Conservation (phyloP, 1,139 yeast genomes). For the Zygosaccharomyces sapae region DNA sequence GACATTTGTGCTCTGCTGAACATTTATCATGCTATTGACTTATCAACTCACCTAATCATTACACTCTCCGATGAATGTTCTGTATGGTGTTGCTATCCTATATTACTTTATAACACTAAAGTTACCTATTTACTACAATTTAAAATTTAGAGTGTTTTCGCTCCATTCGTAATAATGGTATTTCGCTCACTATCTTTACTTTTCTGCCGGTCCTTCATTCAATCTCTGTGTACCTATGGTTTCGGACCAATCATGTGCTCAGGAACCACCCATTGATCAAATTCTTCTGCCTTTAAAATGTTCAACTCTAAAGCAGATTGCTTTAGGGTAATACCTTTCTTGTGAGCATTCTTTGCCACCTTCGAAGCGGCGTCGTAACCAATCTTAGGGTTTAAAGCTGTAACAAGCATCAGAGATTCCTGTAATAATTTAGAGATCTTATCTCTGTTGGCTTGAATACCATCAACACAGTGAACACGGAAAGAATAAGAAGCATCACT, state of each 20-base stretch:
- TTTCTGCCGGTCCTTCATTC: background rate
- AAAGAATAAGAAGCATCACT: conserved; percentile 89
- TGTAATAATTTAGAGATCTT: conserved; percentile 82
- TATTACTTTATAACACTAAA: background rate
- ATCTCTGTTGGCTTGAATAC: conserved; percentile 82
- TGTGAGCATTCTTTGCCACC: conserved; percentile 97
- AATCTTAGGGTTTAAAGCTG: conserved; percentile 97
- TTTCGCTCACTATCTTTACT: background rate
- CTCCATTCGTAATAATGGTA: background rate
- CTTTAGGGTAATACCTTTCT: conserved; percentile 93
- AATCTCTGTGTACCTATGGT: conserved; percentile 7
- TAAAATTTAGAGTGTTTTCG: background rate
- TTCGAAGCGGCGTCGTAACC: conserved; percentile 97
- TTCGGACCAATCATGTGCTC: conserved; percentile 97
- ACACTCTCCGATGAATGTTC: too few species aligned
- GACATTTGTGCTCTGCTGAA: too few species aligned
- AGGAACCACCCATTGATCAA: conserved; percentile 95
- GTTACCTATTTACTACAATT: background rate
- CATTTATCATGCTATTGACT: too few species aligned
- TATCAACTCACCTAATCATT: too few species aligned
- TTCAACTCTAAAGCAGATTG: conserved; percentile 90
- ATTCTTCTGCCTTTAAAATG: conserved; percentile 75
- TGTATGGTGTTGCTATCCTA: background rate
- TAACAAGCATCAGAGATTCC: conserved; percentile 95
- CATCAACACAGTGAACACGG: conserved; percentile 92